Percentiles rank a stretch among this genome's conserved stretches.
Conservation (phyloP, 2,329 filamentous ascomycete species). For the Curvularia eragrostidis region DNA sequence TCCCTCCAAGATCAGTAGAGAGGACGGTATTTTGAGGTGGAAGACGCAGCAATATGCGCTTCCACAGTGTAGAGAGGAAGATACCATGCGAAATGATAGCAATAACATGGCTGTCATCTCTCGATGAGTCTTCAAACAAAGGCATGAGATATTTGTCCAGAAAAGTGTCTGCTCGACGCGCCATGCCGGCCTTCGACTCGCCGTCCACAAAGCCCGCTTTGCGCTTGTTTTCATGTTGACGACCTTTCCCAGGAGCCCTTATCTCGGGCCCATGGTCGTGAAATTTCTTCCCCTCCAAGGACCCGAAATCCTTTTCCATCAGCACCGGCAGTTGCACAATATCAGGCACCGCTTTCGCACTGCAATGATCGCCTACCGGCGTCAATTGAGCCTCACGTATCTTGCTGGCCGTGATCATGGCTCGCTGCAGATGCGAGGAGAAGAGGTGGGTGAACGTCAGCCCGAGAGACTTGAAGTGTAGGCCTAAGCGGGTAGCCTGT, state of each 20-base stretch:
- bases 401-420: constrained; percentile 72
- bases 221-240: constrained; percentile 47
- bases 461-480: constrained; percentile 68
- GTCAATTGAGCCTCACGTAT: constrained; percentile 63
- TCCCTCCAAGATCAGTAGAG: constrained; percentile 51
- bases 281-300: constrained; percentile 70
- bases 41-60: constrained; percentile 65
- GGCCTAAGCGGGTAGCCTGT: constrained; percentile 75
- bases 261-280: constrained; percentile 48
- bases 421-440: constrained; percentile 78
- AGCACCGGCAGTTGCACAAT: constrained; percentile 51
- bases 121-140: constrained; percentile 52
- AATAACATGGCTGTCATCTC: constrained; percentile 53
- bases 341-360: constrained; percentile 23
- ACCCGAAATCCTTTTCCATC: constrained; percentile 77
- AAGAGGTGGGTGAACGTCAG: constrained; percentile 75
- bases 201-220: constrained; percentile 61
- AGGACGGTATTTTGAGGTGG: constrained; percentile 55
- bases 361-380: not conserved
- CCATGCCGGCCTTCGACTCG: constrained; percentile 74
- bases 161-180: constrained; percentile 68
- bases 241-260: not conserved
- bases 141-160: constrained; percentile 69
- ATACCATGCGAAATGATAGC: constrained; percentile 85
- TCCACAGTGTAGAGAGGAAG: constrained; percentile 74